Evolutionary conservation across 768 basidiomycete genomes (phyloP).

Genomic region (Boletus sensibilis): DNA sequence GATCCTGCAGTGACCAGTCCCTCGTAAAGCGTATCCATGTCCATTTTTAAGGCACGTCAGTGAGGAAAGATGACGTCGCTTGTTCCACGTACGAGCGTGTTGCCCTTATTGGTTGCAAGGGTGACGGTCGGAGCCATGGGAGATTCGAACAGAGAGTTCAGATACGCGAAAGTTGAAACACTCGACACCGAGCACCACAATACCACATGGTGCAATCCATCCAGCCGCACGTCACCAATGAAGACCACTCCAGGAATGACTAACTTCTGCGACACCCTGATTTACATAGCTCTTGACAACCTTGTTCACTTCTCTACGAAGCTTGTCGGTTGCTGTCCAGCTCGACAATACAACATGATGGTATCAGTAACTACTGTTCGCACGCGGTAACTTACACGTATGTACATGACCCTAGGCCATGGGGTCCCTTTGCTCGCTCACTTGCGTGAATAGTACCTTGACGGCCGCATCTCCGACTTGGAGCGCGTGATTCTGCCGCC

Average conservation of each 20-base stretch:
- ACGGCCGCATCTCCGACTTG: conserved; percentile 28
- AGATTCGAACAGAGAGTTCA: conserved; percentile 93
- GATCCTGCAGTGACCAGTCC: too few species aligned
- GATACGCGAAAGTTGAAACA: conserved; percentile 99
- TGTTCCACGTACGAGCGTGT: conserved; percentile 89
- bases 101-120: conserved; percentile 93
- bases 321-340: conserved; percentile 90
- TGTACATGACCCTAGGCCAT: neutral
- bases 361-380: neutral
- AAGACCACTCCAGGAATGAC: conserved; percentile 98
- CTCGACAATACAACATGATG: neutral
- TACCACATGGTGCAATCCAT: neutral
- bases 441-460: conserved; percentile 16
- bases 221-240: conserved; percentile 83
- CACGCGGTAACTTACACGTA: neutral
- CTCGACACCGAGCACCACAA: conserved; percentile 91
- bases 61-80: conserved; percentile 89
- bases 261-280: conserved; percentile 96
- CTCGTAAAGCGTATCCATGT: too few species aligned
- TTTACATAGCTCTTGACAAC: conserved; percentile 97
- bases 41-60: too few species aligned
- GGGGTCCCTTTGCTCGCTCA: neutral
- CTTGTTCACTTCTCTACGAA: conserved; percentile 93
- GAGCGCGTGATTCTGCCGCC: conserved; percentile 17
- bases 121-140: conserved; percentile 98